Base-by-base conservation (phyloP, 2,329 filamentous ascomycete genomes). In the Fusarium zealandicum region DNA sequence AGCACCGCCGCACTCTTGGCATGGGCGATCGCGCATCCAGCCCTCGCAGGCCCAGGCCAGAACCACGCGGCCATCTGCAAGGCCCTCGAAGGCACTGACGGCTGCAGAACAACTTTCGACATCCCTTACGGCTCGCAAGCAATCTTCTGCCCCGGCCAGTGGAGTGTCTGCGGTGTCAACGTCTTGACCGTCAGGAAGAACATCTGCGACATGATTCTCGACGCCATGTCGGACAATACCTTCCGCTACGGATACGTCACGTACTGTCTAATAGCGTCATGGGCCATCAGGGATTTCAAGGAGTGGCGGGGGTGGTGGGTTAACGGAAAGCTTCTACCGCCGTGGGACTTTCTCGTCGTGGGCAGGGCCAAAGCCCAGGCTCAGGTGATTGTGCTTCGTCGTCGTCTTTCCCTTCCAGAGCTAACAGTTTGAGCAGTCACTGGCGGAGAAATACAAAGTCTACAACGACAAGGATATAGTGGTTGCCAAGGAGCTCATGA, bases 21-120 rank as follows among this genome's bases (percentile, higher is more conserved):
- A 5, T 48, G 30, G 9, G 12, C 31, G 2, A 12, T 57, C 13
- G 36, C 28, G 0, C 31, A 25, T n/a, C 33, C 22, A 6, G 47
- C 27, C 2, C 7, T 48, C 2, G 57, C 57, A 13, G 57, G 51
- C 14, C 52, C 57, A 2, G 47, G 47, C 5, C 57, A 60, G n/a
- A 48, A 16, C 9, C 51, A 60, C n/a, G 39, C 39, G 13, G 16
- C 16, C 10, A 57, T 60, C 11, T 60, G 56, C 11, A 57, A 60
- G 20, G 50, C 57, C 4, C 51, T 42, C 2, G 51, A 60, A 13
- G 57, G 57, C 3, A 59, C 53, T n/a, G 51, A 60, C 10, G 57
- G 57, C 9, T 60, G 57, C 18, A 49, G 45, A 3, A 39, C 17
- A 2, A 32, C 27, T 22, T 60, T 47, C 11, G 5, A 52, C 5